A percentile compares a stretch with the other conserved stretches of the same genome.
Evolutionary conservation across 2,329 filamentous ascomycete genomes (phyloP).

Genomic region (Aspergillus fumigatus): DNA sequence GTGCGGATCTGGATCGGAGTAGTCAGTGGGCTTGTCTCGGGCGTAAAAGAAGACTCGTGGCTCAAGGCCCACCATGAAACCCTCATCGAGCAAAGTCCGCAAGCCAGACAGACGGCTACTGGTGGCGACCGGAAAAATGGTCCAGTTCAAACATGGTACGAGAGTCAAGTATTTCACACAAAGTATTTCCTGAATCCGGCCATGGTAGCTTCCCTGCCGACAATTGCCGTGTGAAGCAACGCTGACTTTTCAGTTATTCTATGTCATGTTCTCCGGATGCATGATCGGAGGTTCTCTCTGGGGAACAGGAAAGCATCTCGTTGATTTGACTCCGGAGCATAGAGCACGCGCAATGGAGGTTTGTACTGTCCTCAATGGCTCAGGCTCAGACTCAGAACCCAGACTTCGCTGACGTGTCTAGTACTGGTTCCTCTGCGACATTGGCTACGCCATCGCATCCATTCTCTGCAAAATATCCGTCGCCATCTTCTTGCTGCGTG

Average conservation of each 20-base stretch:
- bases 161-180: background rate
- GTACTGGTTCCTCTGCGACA: constrained; percentile 47
- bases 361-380: background rate
- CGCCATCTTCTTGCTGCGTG: constrained; percentile 46
- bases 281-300: constrained; percentile 19
- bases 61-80: background rate
- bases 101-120: background rate
- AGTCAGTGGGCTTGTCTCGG: too few relatives aligned
- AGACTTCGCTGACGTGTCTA: background rate
- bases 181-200: background rate
- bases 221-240: background rate
- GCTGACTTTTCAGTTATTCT: constrained; percentile 11
- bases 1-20: too few relatives aligned
- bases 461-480: constrained; percentile 46
- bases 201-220: constrained; percentile 15
- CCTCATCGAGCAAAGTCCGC: too few relatives aligned
- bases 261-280: constrained; percentile 16
- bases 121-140: background rate
- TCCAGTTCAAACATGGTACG: background rate
- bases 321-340: constrained; percentile 8
- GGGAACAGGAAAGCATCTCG: constrained; percentile 19
- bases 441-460: constrained; percentile 44
- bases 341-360: constrained; percentile 15
- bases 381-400: background rate
- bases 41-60: background rate